Conservation (phyloP, 2,329 filamentous ascomycete genomes). For the Ustilaginoidea virens region DNA sequence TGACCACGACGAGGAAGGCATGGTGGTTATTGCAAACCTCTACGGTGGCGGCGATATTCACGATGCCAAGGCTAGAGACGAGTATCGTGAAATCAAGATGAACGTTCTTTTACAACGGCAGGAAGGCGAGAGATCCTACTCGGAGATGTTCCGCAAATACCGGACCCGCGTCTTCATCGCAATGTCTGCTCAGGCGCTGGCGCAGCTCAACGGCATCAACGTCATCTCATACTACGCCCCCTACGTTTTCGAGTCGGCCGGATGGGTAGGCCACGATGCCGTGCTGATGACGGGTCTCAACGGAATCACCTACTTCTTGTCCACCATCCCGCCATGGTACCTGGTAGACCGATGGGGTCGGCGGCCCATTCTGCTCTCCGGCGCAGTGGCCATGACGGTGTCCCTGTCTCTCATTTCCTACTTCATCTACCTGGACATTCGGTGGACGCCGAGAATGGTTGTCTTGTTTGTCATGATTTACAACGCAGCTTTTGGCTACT, state of each 20-base stretch:
- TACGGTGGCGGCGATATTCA: conserved; percentile 95
- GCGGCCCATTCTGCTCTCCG: conserved; percentile 75
- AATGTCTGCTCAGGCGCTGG: conserved; percentile 93
- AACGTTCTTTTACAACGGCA: conserved; percentile 83
- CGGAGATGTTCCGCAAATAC: conserved; percentile 91
- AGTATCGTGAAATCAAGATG: conserved; percentile 99
- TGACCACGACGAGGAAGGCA: conserved; percentile 95
- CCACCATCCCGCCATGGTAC: conserved; percentile 94
- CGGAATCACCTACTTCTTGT: conserved; percentile 73
- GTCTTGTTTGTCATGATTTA: conserved; percentile 97
- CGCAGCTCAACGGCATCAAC: conserved; percentile 97
- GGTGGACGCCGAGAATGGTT: conserved; percentile 64
- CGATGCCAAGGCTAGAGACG: conserved; percentile 78
- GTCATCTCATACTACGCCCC: conserved; percentile 99
- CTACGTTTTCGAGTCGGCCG: conserved; percentile 88
- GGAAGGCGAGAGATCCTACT: conserved; percentile 83
- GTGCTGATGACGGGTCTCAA: conserved; percentile 98
- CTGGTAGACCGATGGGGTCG: conserved; percentile 86
- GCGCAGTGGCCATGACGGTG: conserved; percentile 77
- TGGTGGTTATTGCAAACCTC: conserved; percentile 93
- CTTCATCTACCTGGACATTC: conserved; percentile 80
- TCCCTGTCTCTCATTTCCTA: conserved; percentile 85
- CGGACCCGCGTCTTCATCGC: conserved; percentile 88
- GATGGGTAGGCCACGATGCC: conserved; percentile 82
- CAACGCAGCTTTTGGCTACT: conserved; percentile 90